Conservation (phyloP, 371 early-diverging fungal species). For the Syncephalastrum sp. region DNA sequence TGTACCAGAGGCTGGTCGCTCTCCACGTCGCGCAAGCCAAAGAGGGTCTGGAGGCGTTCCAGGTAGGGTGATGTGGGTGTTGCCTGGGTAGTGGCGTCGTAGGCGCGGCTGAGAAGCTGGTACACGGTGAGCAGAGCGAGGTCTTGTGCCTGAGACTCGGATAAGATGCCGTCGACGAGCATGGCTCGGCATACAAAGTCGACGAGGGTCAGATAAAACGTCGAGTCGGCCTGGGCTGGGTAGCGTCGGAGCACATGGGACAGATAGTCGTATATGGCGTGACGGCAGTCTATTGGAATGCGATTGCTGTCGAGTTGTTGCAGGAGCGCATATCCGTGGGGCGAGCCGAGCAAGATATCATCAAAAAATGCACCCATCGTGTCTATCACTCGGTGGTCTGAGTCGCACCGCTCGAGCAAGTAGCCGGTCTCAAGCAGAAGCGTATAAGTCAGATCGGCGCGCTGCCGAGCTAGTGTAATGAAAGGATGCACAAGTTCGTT, state of each 20-base stretch:
- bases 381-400: slow-evolving; percentile 1
- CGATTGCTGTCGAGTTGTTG: slow-evolving; percentile 8
- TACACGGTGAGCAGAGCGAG: slow-evolving; percentile 21
- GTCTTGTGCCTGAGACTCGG: slow-evolving; percentile 6
- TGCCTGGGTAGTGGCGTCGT: slow-evolving; percentile 13
- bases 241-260: slow-evolving; percentile 7
- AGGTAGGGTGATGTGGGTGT: slow-evolving; percentile 19
- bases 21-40: slow-evolving; percentile 7
- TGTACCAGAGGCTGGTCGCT: slow-evolving; percentile 6
- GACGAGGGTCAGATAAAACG: slow-evolving; percentile 10
- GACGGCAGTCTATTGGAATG: background rate
- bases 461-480: slow-evolving; percentile 24
- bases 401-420: slow-evolving; percentile 7
- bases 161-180: slow-evolving; percentile 3
- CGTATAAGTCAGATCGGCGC: slow-evolving; percentile 19
- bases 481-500: slow-evolving; percentile 21
- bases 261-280: slow-evolving; percentile 5
- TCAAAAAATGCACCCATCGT: slow-evolving; percentile 18
- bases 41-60: slow-evolving; percentile 15
- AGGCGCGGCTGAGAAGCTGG: slow-evolving; percentile 18
- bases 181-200: slow-evolving; percentile 4
- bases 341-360: slow-evolving; percentile 18
- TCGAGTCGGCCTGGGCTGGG: background rate
- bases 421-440: slow-evolving; percentile 28
- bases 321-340: slow-evolving; percentile 15